Evolutionary conservation across 495 filamentous ascomycete genomes (phyloP), one percentile per base, ranked within the genome.

Genomic region (Podospora appendiculata): DNA sequence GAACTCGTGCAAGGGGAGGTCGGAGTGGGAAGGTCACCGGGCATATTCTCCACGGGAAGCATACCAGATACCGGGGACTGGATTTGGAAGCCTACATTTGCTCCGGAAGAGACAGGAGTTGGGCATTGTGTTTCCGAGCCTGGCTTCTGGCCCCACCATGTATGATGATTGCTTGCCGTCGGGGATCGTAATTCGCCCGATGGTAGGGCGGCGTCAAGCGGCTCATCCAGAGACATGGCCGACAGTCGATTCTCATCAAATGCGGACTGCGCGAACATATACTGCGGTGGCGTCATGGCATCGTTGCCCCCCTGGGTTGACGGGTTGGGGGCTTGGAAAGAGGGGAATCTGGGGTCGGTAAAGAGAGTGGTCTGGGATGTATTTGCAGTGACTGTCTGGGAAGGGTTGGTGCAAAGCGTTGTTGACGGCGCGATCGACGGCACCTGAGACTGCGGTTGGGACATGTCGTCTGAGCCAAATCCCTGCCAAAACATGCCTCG

Each of bases 311-410:
- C 41, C 10, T 55, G 58, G 11, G 35, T 19, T 6, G 56, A 48
- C 0, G 54, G 8, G 4, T 47, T 47, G 6, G 54, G 16, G 6
- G 59, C 19, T n/a, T 53, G 52, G 18, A 57, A 60, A 1, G 47
- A 32, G 0, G 32, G 46, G 8, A 66, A 18, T 3, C 44, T 38
- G 5, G 51, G 36, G 19, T 35, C 52, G 33, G 25, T 25, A 25
- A 63, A 67, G 8, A 65, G 51, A 1, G 62, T 63, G 1, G 62
- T 67, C n/a, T 50, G 51, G 3, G 62, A 67, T 0, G 64, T 65
- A 50, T 67, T 67, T 17, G 58, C 54, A 8, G 65, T 59, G 0
- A 52, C 16, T 8, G 48, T 39, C 41, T 60, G 55, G 18, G 63
- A 54, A 2, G 56, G 52, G 12, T 32, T 50, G 19, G 51, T 55